Conservation (phyloP, 2,329 filamentous ascomycete species). For the Stenocarpella maydis region DNA sequence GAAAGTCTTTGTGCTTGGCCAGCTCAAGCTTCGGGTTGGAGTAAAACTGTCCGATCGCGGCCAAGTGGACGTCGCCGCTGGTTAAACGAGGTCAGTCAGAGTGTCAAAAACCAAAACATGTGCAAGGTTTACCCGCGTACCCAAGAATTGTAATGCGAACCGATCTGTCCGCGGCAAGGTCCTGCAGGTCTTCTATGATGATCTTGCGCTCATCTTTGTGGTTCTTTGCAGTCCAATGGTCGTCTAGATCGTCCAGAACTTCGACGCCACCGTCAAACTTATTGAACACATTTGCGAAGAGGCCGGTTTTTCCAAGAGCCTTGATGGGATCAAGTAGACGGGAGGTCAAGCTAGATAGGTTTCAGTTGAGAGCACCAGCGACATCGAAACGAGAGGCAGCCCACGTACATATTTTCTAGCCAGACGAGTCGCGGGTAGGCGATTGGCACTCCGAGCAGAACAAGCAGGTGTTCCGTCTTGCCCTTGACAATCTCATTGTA, state of each 20-base stretch:
- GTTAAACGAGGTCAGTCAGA: slow-evolving; percentile 13
- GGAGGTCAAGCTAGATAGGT: slow-evolving; percentile 74
- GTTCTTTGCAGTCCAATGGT: slow-evolving; percentile 96
- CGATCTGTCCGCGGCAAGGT: slow-evolving; percentile 91
- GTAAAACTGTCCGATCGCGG: slow-evolving; percentile 93
- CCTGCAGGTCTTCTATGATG: slow-evolving; percentile 89
- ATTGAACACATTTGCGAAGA: slow-evolving; percentile 83
- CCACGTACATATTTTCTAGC: slow-evolving; percentile 72
- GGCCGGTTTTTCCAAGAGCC: slow-evolving; percentile 80
- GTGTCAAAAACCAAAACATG: background rate
- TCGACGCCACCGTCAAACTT: slow-evolving; percentile 92
- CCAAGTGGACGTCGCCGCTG: slow-evolving; percentile 92
- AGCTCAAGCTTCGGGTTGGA: slow-evolving; percentile 83
- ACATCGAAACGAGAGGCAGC: background rate
- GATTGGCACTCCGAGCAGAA: slow-evolving; percentile 84
- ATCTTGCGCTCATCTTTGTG: slow-evolving; percentile 91
- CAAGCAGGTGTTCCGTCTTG: slow-evolving; percentile 87
- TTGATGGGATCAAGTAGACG: slow-evolving; percentile 89
- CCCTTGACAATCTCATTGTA: slow-evolving; percentile 84
- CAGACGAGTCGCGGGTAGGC: slow-evolving; percentile 81
- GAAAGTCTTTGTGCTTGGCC: slow-evolving; percentile 88
- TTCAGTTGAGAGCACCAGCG: background rate
- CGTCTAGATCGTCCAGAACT: slow-evolving; percentile 89
- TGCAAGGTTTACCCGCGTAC: slow-evolving; percentile 46
- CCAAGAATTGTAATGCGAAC: slow-evolving; percentile 89